Conservation (phyloP, 2,329 filamentous ascomycete genomes). For the Aspergillus brunneoviolaceus region DNA sequence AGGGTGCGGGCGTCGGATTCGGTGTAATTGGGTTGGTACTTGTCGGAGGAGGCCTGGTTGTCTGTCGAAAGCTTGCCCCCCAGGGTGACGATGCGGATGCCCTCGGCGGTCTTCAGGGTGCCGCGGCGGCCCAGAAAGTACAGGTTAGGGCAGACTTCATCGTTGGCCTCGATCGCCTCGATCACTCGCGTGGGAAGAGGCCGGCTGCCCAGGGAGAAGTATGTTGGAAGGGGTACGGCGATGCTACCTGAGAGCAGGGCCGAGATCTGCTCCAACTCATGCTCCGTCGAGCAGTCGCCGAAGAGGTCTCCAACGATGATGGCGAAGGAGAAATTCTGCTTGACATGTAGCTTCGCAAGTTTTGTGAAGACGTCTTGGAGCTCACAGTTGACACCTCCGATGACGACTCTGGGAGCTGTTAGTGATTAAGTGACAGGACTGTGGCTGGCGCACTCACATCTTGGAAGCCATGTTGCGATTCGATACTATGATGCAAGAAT, state of each 20-base stretch:
- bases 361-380: conserved; percentile 76
- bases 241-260: conserved; percentile 72
- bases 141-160: conserved; percentile 82
- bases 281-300: conserved; percentile 46
- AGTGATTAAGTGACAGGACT: conserved; percentile 10
- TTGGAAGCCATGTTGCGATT: conserved; percentile 53
- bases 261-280: conserved; percentile 60
- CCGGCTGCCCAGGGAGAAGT: conserved; percentile 78
- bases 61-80: conserved; percentile 64
- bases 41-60: conserved; percentile 56
- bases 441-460: conserved; percentile 47
- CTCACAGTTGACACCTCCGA: conserved; percentile 80
- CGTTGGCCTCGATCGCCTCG: conserved; percentile 70
- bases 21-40: conserved; percentile 75
- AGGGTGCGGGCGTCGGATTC: conserved; percentile 73
- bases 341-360: conserved; percentile 74
- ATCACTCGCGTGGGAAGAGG: conserved; percentile 70
- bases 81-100: conserved; percentile 80
- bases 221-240: conserved; percentile 75
- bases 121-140: conserved; percentile 86
- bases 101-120: conserved; percentile 84
- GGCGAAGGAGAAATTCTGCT: conserved; percentile 84
- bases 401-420: conserved; percentile 57
- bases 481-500: conserved; percentile 15
- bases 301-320: conserved; percentile 86